These are phyloP conservation scores for Apophysomyces sp. DNA, from an alignment of 371 early-diverging fungal genomes.

Conservation along the genomic window DNA sequence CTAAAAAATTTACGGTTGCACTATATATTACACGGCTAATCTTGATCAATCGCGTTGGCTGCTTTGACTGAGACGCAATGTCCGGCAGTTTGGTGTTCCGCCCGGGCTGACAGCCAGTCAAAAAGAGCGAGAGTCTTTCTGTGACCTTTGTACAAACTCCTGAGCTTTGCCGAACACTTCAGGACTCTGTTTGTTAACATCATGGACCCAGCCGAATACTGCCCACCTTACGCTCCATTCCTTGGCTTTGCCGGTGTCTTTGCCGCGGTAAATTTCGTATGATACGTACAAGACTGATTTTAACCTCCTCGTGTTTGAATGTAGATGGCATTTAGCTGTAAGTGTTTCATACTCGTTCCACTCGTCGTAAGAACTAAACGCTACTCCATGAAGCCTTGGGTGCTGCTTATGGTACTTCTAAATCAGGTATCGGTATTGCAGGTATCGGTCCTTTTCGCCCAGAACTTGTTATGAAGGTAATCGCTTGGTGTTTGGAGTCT, in stretches of 20 bases:
- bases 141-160: slow-evolving; percentile 4
- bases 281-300: background rate
- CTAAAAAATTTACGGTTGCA: too few species aligned
- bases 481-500: background rate
- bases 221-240: slow-evolving; percentile 49
- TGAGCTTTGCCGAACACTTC: background rate
- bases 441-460: slow-evolving; percentile 89
- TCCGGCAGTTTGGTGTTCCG: too few species aligned
- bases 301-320: background rate
- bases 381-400: slow-evolving; percentile 67
- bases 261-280: slow-evolving; percentile 31
- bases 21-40: too few species aligned
- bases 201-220: slow-evolving; percentile 41
- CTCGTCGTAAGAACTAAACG: background rate
- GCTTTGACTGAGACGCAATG: too few species aligned
- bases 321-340: slow-evolving; percentile 47
- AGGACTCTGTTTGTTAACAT: slow-evolving; percentile 2
- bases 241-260: slow-evolving; percentile 54
- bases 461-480: slow-evolving; percentile 82
- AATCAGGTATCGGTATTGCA: slow-evolving; percentile 87
- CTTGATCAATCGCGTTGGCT: too few species aligned
- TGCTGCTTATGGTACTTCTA: slow-evolving; percentile 93
- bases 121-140: slow-evolving; percentile 18
- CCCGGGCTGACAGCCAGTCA: too few species aligned
- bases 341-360: slow-evolving; percentile 7